Percentiles rank a stretch among this genome's conserved stretches.
Evolutionary conservation across 768 basidiomycete genomes (phyloP).

Genomic region (Lactifluus pinguis): DNA sequence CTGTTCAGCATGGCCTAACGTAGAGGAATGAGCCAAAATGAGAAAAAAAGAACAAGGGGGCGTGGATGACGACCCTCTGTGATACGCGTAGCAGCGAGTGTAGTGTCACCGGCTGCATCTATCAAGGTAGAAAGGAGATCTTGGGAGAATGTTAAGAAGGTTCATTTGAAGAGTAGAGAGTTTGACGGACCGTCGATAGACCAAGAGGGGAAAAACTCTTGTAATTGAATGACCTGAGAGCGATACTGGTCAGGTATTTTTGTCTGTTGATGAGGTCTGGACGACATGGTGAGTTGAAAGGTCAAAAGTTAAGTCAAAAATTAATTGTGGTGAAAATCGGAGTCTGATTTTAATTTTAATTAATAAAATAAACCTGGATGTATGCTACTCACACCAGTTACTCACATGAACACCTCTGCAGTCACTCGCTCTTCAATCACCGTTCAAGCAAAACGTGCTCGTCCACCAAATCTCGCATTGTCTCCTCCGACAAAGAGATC

Average conservation of each 20-base stretch:
- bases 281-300: no score
- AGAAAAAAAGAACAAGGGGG: slow-evolving; percentile 13
- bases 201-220: slow-evolving; percentile 64
- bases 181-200: slow-evolving; percentile 52
- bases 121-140: slow-evolving; percentile 62
- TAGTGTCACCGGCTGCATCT: slow-evolving; percentile 61
- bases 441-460: slow-evolving; percentile 31
- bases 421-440: slow-evolving; percentile 8
- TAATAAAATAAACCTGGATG: no score
- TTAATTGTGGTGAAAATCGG: no score
- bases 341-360: no score
- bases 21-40: slow-evolving; percentile 18
- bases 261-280: slow-evolving; percentile 10
- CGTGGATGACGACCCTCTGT: slow-evolving; percentile 46
- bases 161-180: slow-evolving; percentile 4
- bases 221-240: slow-evolving; percentile 48
- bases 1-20: slow-evolving; percentile 59
- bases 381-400: background rate
- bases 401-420: slow-evolving; percentile 14
- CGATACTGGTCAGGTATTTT: slow-evolving; percentile 36
- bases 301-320: no score
- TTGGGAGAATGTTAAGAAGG: slow-evolving; percentile 24
- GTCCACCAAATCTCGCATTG: slow-evolving; percentile 46
- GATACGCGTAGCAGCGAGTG: slow-evolving; percentile 64
- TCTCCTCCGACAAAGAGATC: slow-evolving; percentile 21